Evolutionary conservation across 768 basidiomycete genomes (phyloP).

Genomic region (Amanita rimosa): DNA sequence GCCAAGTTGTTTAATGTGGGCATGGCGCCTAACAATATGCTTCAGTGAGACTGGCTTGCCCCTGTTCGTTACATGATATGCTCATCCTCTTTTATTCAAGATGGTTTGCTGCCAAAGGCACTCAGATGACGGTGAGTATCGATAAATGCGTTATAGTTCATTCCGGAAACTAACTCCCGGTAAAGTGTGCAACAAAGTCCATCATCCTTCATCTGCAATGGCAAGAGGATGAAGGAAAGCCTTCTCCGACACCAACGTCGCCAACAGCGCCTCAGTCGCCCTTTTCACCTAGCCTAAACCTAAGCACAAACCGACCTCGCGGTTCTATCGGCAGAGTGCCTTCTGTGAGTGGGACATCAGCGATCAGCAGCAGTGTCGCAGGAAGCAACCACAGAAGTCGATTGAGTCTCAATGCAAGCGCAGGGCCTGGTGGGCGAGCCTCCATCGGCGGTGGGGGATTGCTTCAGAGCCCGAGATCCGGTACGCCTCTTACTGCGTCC

Average conservation of each 20-base stretch:
- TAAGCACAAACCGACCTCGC: conserved; percentile 12
- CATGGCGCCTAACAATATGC: conserved; percentile 74
- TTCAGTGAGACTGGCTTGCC: conserved; percentile 40
- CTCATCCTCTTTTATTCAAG: conserved; percentile 18
- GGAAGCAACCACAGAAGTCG: conserved; percentile 20
- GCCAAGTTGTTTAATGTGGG: conserved; percentile 70
- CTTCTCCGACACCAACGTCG: conserved; percentile 13
- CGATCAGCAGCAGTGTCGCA: conserved; percentile 22
- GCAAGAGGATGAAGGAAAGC: conserved; percentile 47
- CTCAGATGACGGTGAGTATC: conserved; percentile 72
- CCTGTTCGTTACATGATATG: background rate
- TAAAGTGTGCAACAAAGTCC: conserved; percentile 80
- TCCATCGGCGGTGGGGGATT: background rate
- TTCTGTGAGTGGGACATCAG: conserved; percentile 31
- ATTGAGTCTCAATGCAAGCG: conserved; percentile 22
- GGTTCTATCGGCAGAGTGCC: conserved; percentile 22
- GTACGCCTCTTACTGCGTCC: conserved; percentile 36
- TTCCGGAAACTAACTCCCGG: background rate
- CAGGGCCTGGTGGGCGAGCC: conserved; percentile 7
- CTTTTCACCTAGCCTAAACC: conserved; percentile 9
- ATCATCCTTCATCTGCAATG: conserved; percentile 79
- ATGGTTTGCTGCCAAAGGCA: conserved; percentile 87
- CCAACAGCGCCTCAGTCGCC: conserved; percentile 5
- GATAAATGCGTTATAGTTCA: background rate
- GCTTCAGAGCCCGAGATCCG: conserved; percentile 11